These are phyloP conservation scores for Phytophthora sojae DNA, from an alignment of 352 stramenopile genomes.

Conservation along the genomic window DNA sequence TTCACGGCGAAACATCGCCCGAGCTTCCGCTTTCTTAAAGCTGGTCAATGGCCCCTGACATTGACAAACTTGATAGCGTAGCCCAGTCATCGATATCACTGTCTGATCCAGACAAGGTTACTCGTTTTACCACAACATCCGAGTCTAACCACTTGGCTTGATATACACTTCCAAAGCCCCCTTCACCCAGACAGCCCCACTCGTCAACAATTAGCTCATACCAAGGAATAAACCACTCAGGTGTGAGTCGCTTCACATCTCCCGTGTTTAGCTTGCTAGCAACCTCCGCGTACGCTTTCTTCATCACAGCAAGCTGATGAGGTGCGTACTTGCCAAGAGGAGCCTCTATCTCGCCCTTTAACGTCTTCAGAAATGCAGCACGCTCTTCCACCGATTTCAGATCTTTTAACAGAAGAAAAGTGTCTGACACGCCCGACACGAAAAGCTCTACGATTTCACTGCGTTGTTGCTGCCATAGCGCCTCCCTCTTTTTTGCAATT, in stretches of 20 bases:
- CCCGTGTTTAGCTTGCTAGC: neutral
- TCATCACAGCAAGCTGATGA: neutral
- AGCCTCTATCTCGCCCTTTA: neutral
- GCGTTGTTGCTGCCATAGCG: neutral
- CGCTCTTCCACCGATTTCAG: slow-evolving; percentile 3
- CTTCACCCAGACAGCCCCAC: neutral
- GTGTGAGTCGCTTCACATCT: neutral
- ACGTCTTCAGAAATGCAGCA: neutral
- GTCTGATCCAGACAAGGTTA: neutral
- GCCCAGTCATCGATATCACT: too few species aligned
- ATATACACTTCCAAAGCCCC: neutral
- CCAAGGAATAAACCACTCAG: neutral
- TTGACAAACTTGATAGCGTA: too few species aligned
- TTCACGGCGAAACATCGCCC: slow-evolving; percentile 11
- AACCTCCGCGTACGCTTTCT: slow-evolving; percentile 3
- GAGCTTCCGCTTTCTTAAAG: neutral
- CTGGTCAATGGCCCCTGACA: neutral
- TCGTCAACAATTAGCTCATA: neutral
- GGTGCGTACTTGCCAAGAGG: neutral
- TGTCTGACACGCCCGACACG: neutral
- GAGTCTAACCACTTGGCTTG: neutral
- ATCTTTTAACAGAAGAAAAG: slow-evolving; percentile 1
- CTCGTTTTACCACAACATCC: neutral
- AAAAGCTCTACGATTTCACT: neutral
- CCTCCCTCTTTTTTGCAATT: neutral